Evolutionary conservation across 257 asterid species (phyloP).

Genomic region (Fraxinus pennsylvanica): DNA sequence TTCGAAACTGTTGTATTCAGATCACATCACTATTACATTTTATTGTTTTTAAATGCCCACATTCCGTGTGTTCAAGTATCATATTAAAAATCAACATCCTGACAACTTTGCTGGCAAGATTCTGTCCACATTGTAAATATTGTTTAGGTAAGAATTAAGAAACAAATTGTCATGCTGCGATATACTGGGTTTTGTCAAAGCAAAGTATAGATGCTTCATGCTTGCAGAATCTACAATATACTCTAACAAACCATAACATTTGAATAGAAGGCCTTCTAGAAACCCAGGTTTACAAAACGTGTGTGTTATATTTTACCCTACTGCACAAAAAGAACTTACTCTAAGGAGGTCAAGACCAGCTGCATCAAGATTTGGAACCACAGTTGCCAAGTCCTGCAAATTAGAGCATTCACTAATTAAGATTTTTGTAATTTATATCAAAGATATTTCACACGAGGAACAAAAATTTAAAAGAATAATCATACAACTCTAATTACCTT

Average conservation of each 20-base stretch:
- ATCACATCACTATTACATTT: not conserved
- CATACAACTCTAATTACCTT: constrained; percentile 51
- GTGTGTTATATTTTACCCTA: not conserved
- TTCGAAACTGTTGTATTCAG: not conserved
- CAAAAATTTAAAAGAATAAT: not conserved
- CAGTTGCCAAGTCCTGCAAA: constrained; percentile 71
- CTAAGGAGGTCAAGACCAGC: constrained; percentile 81
- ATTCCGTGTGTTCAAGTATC: not conserved
- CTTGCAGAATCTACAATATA: not conserved
- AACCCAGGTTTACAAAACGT: not conserved
- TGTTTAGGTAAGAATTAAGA: not conserved
- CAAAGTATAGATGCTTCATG: constrained; percentile 1
- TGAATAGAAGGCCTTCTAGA: not conserved
- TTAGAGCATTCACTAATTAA: constrained; percentile 18
- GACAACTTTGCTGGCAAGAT: not conserved
- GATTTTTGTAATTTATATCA: not conserved
- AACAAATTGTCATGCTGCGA: not conserved
- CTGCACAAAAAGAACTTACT: constrained; percentile 52
- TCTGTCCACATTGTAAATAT: not conserved
- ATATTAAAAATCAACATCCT: not conserved
- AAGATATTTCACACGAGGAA: constrained; percentile 3
- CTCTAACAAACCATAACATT: not conserved
- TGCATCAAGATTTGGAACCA: constrained; percentile 76
- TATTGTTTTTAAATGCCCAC: not conserved
- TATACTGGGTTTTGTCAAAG: not conserved